Evolutionary conservation across 139 green algal species (phyloP).

Genomic region (Picochlorum costavermella): DNA sequence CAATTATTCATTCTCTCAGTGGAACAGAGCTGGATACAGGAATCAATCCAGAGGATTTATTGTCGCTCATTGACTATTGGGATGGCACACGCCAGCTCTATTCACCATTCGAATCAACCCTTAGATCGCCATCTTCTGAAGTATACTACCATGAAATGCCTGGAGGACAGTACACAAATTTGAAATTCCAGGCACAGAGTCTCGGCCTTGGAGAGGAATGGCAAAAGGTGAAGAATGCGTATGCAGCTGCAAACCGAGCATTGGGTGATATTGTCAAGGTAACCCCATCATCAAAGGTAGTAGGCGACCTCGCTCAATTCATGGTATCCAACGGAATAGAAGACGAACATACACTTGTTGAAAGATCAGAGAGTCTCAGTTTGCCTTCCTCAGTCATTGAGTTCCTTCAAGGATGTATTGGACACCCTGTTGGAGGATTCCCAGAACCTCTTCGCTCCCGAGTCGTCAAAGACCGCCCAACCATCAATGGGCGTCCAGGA

Average conservation of each 20-base stretch:
- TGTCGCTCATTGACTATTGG: constrained; percentile 71
- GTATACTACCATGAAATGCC: constrained; percentile 96
- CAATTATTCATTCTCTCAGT: constrained; percentile 62
- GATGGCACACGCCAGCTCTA: constrained; percentile 78
- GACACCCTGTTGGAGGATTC: constrained; percentile 59
- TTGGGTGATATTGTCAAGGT: constrained; percentile 93
- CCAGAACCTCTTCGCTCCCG: constrained; percentile 71
- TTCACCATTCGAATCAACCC: constrained; percentile 78
- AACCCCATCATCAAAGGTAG: constrained; percentile 72
- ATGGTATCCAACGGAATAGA: constrained; percentile 84
- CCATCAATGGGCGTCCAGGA: constrained; percentile 59
- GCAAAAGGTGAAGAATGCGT: constrained; percentile 72
- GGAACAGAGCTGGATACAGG: constrained; percentile 76
- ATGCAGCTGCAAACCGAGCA: constrained; percentile 77
- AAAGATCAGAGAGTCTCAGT: constrained; percentile 61
- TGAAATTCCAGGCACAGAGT: constrained; percentile 72
- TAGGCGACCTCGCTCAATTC: constrained; percentile 93
- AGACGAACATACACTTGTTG: constrained; percentile 64
- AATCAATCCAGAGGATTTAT: constrained; percentile 48
- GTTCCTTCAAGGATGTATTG: constrained; percentile 68
- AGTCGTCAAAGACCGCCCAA: constrained; percentile 64
- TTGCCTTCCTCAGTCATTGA: constrained; percentile 82
- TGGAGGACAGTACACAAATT: constrained; percentile 84
- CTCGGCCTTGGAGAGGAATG: constrained; percentile 78
- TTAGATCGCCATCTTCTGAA: constrained; percentile 53